Conservation (phyloP, 2,329 filamentous ascomycete genomes). For the Aspergillaceae sp. region DNA sequence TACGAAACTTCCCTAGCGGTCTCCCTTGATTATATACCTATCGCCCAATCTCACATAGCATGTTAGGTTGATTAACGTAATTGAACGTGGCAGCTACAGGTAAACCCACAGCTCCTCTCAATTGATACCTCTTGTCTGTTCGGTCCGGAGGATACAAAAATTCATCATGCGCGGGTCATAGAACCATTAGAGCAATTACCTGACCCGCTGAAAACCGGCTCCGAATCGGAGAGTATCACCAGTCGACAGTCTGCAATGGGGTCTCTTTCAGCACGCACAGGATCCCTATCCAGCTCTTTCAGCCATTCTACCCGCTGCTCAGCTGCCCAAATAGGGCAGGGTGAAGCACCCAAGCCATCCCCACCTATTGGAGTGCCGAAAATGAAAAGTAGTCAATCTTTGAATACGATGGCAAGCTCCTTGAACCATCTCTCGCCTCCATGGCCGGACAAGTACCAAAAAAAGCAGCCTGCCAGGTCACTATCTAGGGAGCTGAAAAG, state of each 20-base stretch:
- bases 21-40: neutral
- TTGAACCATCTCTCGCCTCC: conserved; percentile 4
- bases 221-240: conserved; percentile 9
- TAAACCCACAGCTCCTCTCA: conserved; percentile 10
- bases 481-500: conserved; percentile 14
- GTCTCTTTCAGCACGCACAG: conserved; percentile 11
- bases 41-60: neutral
- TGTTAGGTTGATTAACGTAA: neutral
- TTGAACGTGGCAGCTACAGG: conserved; percentile 10
- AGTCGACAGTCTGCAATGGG: conserved; percentile 10
- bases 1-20: conserved; percentile 6
- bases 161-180: conserved; percentile 27
- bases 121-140: conserved; percentile 23
- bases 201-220: conserved; percentile 11
- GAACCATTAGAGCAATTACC: conserved; percentile 23
- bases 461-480: conserved; percentile 10
- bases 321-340: conserved; percentile 9
- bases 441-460: conserved; percentile 5
- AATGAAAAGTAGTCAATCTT: conserved; percentile 8
- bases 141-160: conserved; percentile 20
- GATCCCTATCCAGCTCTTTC: conserved; percentile 15
- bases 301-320: conserved; percentile 16
- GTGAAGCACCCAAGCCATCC: conserved; percentile 8
- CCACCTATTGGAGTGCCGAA: neutral
- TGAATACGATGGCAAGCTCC: conserved; percentile 6